Conservation (phyloP, 2,329 filamentous ascomycete species). For the Alternaria triticimaculans region DNA sequence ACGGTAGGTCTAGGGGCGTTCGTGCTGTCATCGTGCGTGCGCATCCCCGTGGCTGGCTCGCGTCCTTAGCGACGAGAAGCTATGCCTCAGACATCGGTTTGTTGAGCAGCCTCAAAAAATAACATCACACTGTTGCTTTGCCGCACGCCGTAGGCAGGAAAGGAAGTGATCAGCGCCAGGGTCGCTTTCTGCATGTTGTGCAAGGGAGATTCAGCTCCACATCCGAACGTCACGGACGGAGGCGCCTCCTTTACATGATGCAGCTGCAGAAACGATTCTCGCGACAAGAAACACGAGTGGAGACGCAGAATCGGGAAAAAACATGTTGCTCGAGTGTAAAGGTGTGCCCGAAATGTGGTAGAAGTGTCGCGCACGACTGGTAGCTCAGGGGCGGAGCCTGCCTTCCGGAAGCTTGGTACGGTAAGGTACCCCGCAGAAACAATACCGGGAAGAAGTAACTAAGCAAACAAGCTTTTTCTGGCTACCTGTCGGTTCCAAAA, state of each 20-base stretch:
- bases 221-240: neutral
- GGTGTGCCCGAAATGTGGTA: neutral
- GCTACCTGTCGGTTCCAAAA: neutral
- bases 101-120: neutral
- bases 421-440: neutral
- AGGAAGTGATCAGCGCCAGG: conserved; percentile 4
- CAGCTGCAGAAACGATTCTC: neutral
- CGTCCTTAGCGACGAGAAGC: neutral
- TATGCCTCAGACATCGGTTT: neutral
- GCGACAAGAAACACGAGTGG: neutral
- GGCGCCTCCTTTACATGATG: neutral
- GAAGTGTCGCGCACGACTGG: neutral
- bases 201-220: neutral
- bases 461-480: conserved; percentile 3
- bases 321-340: neutral
- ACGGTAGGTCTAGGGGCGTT: neutral
- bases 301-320: neutral
- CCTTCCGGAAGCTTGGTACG: conserved; percentile 2
- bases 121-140: neutral
- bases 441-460: neutral
- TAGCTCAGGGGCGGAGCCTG: neutral
- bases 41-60: neutral
- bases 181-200: neutral
- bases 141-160: neutral
- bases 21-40: neutral